These are phyloP conservation scores for Inga laurina DNA, from an alignment of 306 rosid species.

Conservation along the genomic window DNA sequence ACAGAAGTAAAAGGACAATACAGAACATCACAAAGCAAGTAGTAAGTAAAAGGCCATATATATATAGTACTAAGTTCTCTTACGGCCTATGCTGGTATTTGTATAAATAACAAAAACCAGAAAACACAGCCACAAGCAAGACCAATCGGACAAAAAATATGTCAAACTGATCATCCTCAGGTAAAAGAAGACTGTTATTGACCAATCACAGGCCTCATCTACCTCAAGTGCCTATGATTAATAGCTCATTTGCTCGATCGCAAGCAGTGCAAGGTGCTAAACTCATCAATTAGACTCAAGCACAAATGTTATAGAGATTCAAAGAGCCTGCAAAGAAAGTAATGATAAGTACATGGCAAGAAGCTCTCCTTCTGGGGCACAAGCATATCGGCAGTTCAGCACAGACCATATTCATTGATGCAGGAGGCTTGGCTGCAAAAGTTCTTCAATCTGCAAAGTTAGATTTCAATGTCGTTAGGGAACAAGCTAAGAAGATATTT, in stretches of 20 bases:
- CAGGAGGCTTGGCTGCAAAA: conserved; percentile 64
- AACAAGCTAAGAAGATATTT: conserved; percentile 61
- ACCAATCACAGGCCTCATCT: background rate
- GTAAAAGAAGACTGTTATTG: background rate
- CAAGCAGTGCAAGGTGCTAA: background rate
- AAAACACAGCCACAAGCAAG: background rate
- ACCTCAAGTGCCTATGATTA: background rate
- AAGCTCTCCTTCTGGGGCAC: conserved; percentile 69
- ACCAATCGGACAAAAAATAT: background rate
- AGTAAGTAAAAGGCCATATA: background rate
- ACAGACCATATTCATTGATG: conserved; percentile 76
- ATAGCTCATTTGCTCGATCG: background rate
- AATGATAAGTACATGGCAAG: conserved; percentile 65
- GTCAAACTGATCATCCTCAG: background rate
- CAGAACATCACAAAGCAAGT: background rate
- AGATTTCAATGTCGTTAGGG: conserved; percentile 65
- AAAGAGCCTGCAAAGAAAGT: conserved; percentile 63
- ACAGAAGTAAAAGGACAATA: background rate
- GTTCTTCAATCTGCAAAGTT: conserved; percentile 69
- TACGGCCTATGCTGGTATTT: background rate
- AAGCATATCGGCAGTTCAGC: conserved; percentile 50
- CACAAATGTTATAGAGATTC: conserved; percentile 67
- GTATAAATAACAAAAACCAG: background rate
- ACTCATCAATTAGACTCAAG: background rate
- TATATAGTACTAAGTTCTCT: background rate